Evolutionary conservation across 2,329 filamentous ascomycete species (phyloP).

Genomic region (Claviceps pazoutovae): DNA sequence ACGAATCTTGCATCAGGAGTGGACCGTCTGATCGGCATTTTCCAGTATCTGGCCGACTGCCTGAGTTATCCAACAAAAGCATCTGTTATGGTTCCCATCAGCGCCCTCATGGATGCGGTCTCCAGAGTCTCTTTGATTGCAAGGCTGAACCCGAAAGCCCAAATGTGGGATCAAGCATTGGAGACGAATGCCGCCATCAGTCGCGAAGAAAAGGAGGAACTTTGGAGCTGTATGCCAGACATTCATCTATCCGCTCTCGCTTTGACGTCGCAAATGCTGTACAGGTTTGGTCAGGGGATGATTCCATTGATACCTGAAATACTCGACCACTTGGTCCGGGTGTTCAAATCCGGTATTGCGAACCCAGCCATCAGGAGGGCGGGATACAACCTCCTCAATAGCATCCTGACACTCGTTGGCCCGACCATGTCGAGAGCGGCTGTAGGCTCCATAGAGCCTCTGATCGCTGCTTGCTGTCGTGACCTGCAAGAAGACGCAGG

Average conservation of each 20-base stretch:
- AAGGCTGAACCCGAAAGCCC: slow-evolving; percentile 33
- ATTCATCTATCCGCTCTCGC: slow-evolving; percentile 60
- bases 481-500: slow-evolving; percentile 51
- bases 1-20: slow-evolving; percentile 58
- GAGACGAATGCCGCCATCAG: slow-evolving; percentile 59
- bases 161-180: slow-evolving; percentile 34
- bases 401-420: slow-evolving; percentile 48
- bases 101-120: slow-evolving; percentile 52
- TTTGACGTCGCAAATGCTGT: slow-evolving; percentile 42
- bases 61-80: slow-evolving; percentile 50
- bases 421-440: slow-evolving; percentile 51
- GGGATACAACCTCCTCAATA: slow-evolving; percentile 44
- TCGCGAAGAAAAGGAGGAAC: slow-evolving; percentile 66
- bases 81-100: slow-evolving; percentile 53
- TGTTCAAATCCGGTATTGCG: slow-evolving; percentile 47
- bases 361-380: slow-evolving; percentile 41
- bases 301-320: slow-evolving; percentile 48
- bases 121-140: slow-evolving; percentile 56
- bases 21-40: slow-evolving; percentile 51
- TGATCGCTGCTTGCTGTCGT: slow-evolving; percentile 57
- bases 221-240: slow-evolving; percentile 59
- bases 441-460: slow-evolving; percentile 44
- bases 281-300: slow-evolving; percentile 43
- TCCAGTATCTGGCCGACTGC: slow-evolving; percentile 51
- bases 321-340: slow-evolving; percentile 57